These are phyloP conservation scores for Globisporangium megalacanthum DNA, from an alignment of 352 stramenopile species.

Conservation along the genomic window DNA sequence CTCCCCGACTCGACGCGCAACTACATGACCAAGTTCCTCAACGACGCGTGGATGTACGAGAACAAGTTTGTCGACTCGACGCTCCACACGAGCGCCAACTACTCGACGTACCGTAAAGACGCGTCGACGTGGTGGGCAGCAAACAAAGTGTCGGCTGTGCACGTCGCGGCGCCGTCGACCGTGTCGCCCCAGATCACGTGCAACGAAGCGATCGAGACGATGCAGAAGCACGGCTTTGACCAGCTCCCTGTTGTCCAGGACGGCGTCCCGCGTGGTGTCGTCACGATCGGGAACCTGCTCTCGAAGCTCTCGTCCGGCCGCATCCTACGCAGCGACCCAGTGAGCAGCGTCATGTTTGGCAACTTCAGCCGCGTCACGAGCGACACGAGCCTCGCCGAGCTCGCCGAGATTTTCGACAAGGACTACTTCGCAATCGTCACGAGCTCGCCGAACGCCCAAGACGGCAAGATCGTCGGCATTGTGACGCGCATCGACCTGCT, in stretches of 20 bases:
- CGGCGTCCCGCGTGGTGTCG: conserved; percentile 80
- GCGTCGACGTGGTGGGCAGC: conserved; percentile 90
- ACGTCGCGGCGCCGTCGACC: conserved; percentile 77
- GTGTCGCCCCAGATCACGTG: conserved; percentile 81
- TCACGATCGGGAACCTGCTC: conserved; percentile 95
- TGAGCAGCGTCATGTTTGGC: conserved; percentile 90
- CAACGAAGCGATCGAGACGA: conserved; percentile 89
- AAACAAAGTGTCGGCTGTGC: conserved; percentile 75
- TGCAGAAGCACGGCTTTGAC: conserved; percentile 90
- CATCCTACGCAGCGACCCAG: conserved; percentile 71
- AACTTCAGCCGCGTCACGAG: conserved; percentile 90
- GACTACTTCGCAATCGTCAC: conserved; percentile 93
- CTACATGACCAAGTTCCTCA: conserved; percentile 98
- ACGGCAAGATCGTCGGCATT: conserved; percentile 85
- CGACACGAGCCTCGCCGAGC: conserved; percentile 79
- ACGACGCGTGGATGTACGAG: conserved; percentile 92
- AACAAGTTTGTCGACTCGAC: conserved; percentile 66
- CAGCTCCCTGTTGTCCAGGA: conserved; percentile 70
- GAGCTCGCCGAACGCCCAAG: conserved; percentile 40
- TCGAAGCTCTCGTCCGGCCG: conserved; percentile 86
- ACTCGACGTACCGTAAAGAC: conserved; percentile 12
- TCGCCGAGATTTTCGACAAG: conserved; percentile 94
- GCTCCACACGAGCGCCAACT: conserved; percentile 59
- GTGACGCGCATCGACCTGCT: conserved; percentile 95
- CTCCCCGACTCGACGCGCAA: conserved; percentile 94